Base-by-base conservation (phyloP, 345 rosid species). In the Aquilaria yunnanensis region DNA sequence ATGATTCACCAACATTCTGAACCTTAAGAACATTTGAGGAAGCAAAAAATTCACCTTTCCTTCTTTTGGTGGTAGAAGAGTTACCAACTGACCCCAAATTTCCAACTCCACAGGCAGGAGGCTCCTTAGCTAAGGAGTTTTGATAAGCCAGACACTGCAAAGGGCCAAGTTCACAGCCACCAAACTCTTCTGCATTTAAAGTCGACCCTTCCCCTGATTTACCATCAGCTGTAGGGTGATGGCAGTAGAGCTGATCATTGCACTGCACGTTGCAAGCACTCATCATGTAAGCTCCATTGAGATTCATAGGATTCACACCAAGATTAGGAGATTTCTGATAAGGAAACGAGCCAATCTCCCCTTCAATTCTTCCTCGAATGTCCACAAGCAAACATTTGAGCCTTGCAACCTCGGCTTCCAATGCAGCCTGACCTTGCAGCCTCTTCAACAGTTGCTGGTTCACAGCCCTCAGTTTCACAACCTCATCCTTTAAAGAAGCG, bases 351-450 rank as follows among this genome's bases (percentile, higher is more conserved):
- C 99, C 97, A 55, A 94, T 94, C 70, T 91, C 99, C 63, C 99
- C 97, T 65, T 94, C 99, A 7, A 94, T 94, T 68, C 99, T 84
- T 31, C 99, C 99, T 57, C 96, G 79, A 13, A 94, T 80, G 62
- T 94, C 99, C 57, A 91, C 97, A 69, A 91, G 97, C 80, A 94
- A 78, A 80, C 97, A 95, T 81, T 95, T 95, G 11, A 91, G 87
- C 87, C 99, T 84, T 0, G 92, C 75, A 47, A 81, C 59, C 85
- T 95, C 99, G 52, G 94, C 88, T 70, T 95, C 97, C 79, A 95
- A 77, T 48, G 80, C 84, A 56, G 90, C 90, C 69, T 91, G 97
- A 65, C 88, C 87, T 69, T 89, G 99, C 81, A 91, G 71, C 76
- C 90, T 83, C 86, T 80, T 91, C 81, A 83, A 29, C 57, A 95